A percentile compares a stretch with the other conserved stretches of the same genome.
These are phyloP conservation scores for Suillus lakei DNA, from an alignment of 768 basidiomycete species.

Conservation along the genomic window DNA sequence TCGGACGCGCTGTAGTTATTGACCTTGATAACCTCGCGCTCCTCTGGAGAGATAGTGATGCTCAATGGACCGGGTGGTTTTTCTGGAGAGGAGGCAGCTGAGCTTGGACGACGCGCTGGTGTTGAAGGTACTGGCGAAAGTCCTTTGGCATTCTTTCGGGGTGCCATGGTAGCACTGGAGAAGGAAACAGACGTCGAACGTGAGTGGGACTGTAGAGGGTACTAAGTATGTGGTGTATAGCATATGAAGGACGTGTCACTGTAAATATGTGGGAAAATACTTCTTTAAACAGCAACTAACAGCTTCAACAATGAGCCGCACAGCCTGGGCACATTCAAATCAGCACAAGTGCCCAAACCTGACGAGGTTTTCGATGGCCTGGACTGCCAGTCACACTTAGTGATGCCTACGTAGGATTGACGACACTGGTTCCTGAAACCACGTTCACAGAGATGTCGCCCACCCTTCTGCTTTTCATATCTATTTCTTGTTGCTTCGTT, in stretches of 20 bases:
- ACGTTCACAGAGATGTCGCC: slow-evolving; percentile 60
- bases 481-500: too few relatives aligned
- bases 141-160: slow-evolving; percentile 21
- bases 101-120: slow-evolving; percentile 30
- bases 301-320: too few relatives aligned
- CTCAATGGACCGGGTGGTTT: slow-evolving; percentile 61
- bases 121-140: slow-evolving; percentile 16
- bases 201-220: slow-evolving; percentile 11
- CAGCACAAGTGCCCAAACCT: too few relatives aligned
- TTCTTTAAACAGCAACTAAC: neutral
- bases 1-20: slow-evolving; percentile 62
- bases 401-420: slow-evolving; percentile 61
- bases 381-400: slow-evolving; percentile 66
- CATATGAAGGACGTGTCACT: neutral
- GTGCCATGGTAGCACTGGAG: slow-evolving; percentile 24
- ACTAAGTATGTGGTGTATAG: neutral
- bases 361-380: too few relatives aligned
- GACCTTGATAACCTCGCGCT: slow-evolving; percentile 62
- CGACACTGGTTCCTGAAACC: slow-evolving; percentile 60
- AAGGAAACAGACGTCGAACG: slow-evolving; percentile 26
- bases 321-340: too few relatives aligned
- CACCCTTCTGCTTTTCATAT: slow-evolving; percentile 66
- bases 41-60: slow-evolving; percentile 45
- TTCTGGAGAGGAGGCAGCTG: slow-evolving; percentile 26
- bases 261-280: neutral